Conservation (phyloP, 805 yeast genomes). For the Millerago galiae region DNA sequence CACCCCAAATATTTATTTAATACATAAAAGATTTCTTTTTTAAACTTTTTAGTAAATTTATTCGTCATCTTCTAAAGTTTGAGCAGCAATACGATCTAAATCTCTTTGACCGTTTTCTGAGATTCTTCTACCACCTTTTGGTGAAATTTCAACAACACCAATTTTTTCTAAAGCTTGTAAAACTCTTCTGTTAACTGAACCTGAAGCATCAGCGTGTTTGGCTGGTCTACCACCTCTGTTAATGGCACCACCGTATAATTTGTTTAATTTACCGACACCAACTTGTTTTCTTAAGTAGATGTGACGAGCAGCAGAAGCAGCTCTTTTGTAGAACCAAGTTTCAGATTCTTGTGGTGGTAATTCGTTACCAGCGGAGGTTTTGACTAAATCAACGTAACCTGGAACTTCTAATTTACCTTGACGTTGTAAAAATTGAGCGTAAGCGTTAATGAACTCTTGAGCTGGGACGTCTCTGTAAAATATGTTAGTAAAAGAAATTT, state of each 20-base stretch:
- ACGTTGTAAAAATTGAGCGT: constrained; percentile 99
- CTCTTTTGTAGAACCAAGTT: constrained; percentile 99
- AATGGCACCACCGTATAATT: constrained; percentile 97
- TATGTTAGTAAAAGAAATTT: constrained; percentile 13
- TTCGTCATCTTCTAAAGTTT: constrained; percentile 91
- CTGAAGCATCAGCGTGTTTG: constrained; percentile 98
- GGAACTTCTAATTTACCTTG: constrained; percentile 99
- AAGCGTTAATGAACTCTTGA: constrained; percentile 98
- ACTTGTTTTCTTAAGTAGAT: constrained; percentile 98
- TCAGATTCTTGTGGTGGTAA: constrained; percentile 99
- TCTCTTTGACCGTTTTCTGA: constrained; percentile 99
- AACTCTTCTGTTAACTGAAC: constrained; percentile 98
- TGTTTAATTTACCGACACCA: constrained; percentile 99
- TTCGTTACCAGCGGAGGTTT: constrained; percentile 98
- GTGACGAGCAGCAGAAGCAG: constrained; percentile 99
- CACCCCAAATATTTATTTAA: constrained; percentile 11
- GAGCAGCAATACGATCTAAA: constrained; percentile 99
- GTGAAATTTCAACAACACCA: constrained; percentile 92
- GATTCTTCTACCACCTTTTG: constrained; percentile 99
- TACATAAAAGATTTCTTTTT: constrained; percentile 7
- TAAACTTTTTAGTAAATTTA: constrained; percentile 11
- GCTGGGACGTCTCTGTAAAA: constrained; percentile 98
- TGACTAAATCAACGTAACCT: constrained; percentile 99
- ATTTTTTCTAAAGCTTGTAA: constrained; percentile 97
- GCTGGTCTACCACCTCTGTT: constrained; percentile 99